phyloP scores from a whole-genome alignment of 495 filamentous ascomycete genomes.

The Pyrenula aspistea region DNA sequence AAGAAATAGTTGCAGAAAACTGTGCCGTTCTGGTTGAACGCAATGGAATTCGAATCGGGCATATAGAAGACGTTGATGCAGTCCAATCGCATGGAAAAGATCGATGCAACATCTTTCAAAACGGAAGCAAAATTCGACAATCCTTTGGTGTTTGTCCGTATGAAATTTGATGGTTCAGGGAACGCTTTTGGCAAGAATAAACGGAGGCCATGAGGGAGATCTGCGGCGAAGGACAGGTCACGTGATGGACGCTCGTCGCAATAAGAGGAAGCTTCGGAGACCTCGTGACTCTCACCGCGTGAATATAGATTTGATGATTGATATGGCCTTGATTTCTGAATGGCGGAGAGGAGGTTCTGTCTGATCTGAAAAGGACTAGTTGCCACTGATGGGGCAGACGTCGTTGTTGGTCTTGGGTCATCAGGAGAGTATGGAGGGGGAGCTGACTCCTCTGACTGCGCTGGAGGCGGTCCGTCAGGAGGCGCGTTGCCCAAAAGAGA shows the following conservation, averaged over 20 bases:
- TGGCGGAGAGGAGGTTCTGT: constrained; percentile 60
- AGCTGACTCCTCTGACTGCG: constrained; percentile 5
- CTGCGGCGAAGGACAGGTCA: constrained; percentile 64
- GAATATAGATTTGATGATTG: constrained; percentile 59
- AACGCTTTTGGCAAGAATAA: constrained; percentile 51
- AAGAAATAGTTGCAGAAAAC: constrained; percentile 92
- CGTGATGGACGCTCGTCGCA: constrained; percentile 75
- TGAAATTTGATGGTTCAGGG: constrained; percentile 42
- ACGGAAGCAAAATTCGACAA: constrained; percentile 63
- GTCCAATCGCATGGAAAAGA: constrained; percentile 53
- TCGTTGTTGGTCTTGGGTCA: constrained; percentile 21
- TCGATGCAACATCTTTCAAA: constrained; percentile 52
- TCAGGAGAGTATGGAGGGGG: constrained; percentile 34
- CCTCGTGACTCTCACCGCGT: constrained; percentile 54
- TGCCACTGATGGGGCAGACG: constrained; percentile 25
- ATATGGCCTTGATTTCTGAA: constrained; percentile 70
- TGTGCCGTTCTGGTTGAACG: constrained; percentile 77
- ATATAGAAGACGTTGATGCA: constrained; percentile 82
- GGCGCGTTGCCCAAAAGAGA: constrained; percentile 13
- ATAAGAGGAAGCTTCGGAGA: constrained; percentile 79
- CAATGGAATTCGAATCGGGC: constrained; percentile 64
- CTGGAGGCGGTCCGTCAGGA: not conserved
- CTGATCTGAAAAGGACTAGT: constrained; percentile 39
- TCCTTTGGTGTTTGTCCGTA: constrained; percentile 44
- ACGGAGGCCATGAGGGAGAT: constrained; percentile 56